These are phyloP conservation scores for Murraya paniculata DNA, from an alignment of 345 rosid species.

Conservation along the genomic window DNA sequence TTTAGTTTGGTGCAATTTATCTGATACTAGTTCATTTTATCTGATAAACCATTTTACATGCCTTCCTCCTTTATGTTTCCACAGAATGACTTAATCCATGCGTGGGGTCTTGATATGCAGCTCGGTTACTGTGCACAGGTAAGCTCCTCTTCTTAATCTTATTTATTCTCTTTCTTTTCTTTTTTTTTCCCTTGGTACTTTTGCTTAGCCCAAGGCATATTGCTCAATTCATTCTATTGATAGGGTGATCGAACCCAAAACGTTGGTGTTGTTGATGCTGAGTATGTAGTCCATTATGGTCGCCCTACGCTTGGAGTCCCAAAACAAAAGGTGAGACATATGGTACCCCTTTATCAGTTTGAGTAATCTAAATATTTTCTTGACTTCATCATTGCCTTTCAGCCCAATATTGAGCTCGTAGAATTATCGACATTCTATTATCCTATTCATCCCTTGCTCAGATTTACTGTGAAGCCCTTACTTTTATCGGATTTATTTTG, in stretches of 20 bases:
- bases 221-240: conserved; percentile 16
- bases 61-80: background rate
- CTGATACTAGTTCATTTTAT: background rate
- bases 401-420: background rate
- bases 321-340: conserved; percentile 32
- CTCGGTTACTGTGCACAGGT: conserved; percentile 74
- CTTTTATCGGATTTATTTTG: too few species aligned
- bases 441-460: background rate
- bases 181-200: background rate
- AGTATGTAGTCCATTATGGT: conserved; percentile 56
- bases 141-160: conserved; percentile 21
- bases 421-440: background rate
- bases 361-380: background rate
- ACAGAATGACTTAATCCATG: conserved; percentile 71
- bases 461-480: background rate
- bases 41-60: background rate
- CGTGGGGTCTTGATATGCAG: conserved; percentile 70
- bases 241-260: conserved; percentile 62
- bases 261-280: conserved; percentile 67
- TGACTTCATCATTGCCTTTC: background rate
- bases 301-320: conserved; percentile 60
- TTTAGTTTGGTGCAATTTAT: background rate
- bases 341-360: background rate
- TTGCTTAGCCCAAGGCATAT: background rate
- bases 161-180: background rate